phyloP scores from a whole-genome alignment of 2,329 filamentous ascomycete species.

The Fusarium sp. region DNA sequence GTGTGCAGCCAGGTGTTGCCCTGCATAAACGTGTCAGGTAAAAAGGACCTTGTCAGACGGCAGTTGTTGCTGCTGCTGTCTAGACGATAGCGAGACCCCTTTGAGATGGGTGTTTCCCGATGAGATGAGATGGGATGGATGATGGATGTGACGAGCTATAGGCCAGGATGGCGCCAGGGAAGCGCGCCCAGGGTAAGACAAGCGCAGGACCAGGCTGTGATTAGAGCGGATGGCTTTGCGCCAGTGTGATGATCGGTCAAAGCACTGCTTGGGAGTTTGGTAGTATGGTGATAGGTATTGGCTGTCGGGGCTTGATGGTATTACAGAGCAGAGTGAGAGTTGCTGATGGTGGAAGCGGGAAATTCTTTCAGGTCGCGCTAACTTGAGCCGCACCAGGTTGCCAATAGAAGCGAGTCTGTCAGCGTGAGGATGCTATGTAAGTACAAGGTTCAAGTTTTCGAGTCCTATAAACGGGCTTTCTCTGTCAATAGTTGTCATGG shows the following conservation, averaged over 20 bases:
- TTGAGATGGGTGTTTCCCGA: neutral
- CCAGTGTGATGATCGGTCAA: slow-evolving; percentile 4
- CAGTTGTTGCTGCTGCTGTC: neutral
- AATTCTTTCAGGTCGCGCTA: slow-evolving; percentile 2
- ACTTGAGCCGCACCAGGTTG: neutral
- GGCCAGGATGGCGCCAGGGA: slow-evolving; percentile 21
- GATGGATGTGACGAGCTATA: slow-evolving; percentile 7
- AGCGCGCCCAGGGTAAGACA: slow-evolving; percentile 26
- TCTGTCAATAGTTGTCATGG: neutral
- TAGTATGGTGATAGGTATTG: no score
- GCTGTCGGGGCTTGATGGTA: neutral
- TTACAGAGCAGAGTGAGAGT: neutral
- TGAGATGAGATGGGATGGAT: neutral
- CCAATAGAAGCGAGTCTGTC: neutral
- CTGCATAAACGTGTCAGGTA: slow-evolving; percentile 31
- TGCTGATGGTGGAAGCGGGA: neutral
- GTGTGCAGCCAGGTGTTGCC: slow-evolving; percentile 28
- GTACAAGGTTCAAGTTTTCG: neutral
- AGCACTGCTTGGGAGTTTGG: neutral
- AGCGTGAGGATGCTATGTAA: neutral
- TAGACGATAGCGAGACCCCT: neutral
- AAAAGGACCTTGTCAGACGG: slow-evolving; percentile 3
- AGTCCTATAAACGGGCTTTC: neutral
- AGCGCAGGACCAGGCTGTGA: slow-evolving; percentile 11
- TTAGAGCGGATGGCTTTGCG: neutral